phyloP scores from a whole-genome alignment of 106 monocot species.

The Phalaenopsis equestris region DNA sequence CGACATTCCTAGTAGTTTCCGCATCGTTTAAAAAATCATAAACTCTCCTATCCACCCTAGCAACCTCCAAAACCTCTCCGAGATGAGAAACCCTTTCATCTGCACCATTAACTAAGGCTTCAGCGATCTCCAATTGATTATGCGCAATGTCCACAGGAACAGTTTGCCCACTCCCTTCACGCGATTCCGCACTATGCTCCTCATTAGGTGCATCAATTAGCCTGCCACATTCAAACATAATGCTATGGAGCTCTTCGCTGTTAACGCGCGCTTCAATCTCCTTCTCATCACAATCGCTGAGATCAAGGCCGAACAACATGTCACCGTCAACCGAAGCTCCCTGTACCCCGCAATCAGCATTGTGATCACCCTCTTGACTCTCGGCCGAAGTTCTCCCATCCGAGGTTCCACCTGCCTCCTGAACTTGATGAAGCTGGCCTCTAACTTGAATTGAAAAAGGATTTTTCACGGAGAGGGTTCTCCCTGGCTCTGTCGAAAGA shows the following conservation, averaged over 20 bases:
- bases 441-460: background rate
- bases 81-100: background rate
- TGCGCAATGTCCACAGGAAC: background rate
- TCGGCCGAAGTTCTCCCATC: background rate
- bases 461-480: background rate
- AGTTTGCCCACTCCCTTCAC: background rate
- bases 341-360: background rate
- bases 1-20: background rate
- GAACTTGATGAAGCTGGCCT: background rate
- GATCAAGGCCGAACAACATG: background rate
- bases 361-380: background rate
- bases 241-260: background rate
- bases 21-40: background rate
- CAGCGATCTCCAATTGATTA: background rate
- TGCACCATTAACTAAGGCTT: background rate
- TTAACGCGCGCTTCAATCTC: constrained; percentile 2
- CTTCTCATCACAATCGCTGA: background rate
- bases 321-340: background rate
- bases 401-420: too few relatives aligned
- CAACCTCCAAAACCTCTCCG: background rate
- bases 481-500: background rate
- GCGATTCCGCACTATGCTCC: background rate
- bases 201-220: background rate
- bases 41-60: background rate
- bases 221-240: background rate